A percentile compares a stretch with the other conserved stretches of the same genome.
These are phyloP conservation scores for Fraxinus nigra DNA, from an alignment of 305 asterid genomes.

Conservation along the genomic window DNA sequence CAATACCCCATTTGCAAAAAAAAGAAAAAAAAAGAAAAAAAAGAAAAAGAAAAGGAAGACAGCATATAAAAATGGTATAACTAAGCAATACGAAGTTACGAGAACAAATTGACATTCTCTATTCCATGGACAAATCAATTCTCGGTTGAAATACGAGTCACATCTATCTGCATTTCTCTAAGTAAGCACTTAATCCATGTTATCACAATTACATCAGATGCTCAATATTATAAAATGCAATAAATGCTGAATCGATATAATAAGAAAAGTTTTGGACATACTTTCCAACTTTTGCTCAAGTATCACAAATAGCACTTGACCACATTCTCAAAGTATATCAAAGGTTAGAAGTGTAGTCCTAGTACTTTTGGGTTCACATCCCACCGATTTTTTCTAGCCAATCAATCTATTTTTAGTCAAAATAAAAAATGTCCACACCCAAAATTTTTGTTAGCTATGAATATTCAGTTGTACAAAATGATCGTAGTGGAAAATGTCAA, in stretches of 20 bases:
- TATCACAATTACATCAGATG: not conserved
- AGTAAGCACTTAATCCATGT: not conserved
- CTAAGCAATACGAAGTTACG: not conserved
- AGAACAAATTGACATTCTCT: not conserved
- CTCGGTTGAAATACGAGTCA: not conserved
- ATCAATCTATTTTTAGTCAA: not conserved
- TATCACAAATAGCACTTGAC: not conserved
- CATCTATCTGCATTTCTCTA: not conserved
- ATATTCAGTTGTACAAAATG: not conserved
- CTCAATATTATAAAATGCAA: not conserved
- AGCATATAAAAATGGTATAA: not conserved
- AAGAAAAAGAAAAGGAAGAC: no score
- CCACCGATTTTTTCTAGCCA: not conserved
- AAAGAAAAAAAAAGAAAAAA: no score
- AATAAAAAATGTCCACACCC: not conserved
- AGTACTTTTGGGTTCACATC: not conserved
- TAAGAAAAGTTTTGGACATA: not conserved
- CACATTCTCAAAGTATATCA: not conserved
- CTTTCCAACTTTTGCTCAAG: not conserved
- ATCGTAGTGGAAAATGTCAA: not conserved
- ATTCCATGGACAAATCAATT: not conserved
- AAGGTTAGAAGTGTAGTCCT: not conserved
- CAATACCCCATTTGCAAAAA: not conserved
- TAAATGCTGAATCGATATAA: not conserved
- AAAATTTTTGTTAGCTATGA: not conserved